Conservation (phyloP, 495 filamentous ascomycete species). For the Tuber borchii region DNA sequence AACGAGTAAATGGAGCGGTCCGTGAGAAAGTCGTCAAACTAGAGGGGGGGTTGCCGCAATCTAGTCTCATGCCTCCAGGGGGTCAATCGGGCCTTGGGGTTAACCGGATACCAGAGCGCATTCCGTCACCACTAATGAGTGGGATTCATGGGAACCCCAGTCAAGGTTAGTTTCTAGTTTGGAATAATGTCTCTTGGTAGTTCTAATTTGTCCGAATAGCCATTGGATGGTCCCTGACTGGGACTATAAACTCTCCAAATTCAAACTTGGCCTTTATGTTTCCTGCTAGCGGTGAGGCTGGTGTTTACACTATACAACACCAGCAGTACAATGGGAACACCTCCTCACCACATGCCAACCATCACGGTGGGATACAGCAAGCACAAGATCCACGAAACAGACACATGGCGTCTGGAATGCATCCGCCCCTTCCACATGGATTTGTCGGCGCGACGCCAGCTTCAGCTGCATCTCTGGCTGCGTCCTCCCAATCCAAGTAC, state of each 20-base stretch:
- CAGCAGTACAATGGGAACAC: not conserved
- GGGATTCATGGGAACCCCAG: conserved; percentile 49
- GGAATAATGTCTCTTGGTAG: conserved; percentile 41
- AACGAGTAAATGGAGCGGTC: not conserved
- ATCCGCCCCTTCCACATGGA: conserved; percentile 17
- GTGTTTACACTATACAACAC: not conserved
- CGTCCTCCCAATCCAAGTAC: conserved; percentile 20
- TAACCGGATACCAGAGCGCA: conserved; percentile 40
- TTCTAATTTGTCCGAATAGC: conserved; percentile 48
- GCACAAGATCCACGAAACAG: conserved; percentile 18
- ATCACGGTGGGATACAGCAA: not conserved
- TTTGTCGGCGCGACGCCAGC: not conserved
- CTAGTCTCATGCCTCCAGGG: conserved; percentile 26
- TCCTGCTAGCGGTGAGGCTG: not conserved
- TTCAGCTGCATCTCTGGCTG: conserved; percentile 10
- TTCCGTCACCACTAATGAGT: conserved; percentile 42
- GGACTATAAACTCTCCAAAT: conserved; percentile 73
- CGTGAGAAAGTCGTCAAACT: conserved; percentile 17
- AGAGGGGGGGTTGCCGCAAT: conserved; percentile 23
- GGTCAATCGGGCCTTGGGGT: conserved; percentile 35
- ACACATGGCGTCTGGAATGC: conserved; percentile 20
- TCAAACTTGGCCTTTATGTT: conserved; percentile 57
- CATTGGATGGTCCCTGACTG: conserved; percentile 71
- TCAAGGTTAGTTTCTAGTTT: conserved; percentile 47
- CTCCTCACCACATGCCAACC: conserved; percentile 11